These are phyloP conservation scores for Rubroboletus satanas DNA, from an alignment of 768 basidiomycete species.

Conservation along the genomic window DNA sequence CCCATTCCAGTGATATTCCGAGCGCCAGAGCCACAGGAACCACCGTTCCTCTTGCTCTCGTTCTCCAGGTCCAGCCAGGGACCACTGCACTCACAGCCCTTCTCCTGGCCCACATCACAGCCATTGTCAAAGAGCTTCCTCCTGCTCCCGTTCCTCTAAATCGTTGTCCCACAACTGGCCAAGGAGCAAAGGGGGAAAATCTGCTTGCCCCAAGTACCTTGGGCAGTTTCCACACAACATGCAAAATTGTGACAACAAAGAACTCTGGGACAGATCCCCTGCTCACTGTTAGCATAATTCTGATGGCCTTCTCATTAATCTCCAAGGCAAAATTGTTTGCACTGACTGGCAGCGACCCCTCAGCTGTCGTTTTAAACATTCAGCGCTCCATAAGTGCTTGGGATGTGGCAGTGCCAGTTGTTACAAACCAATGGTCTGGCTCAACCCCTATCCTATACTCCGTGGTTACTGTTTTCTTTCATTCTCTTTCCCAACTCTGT, in stretches of 20 bases:
- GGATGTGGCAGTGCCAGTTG: fast-evolving
- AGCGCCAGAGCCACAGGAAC: no score
- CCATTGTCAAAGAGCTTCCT: neutral
- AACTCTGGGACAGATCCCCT: no score
- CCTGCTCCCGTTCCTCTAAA: neutral
- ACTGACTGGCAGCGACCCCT: neutral
- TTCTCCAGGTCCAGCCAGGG: no score
- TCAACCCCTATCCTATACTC: no score
- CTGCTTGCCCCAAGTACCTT: neutral
- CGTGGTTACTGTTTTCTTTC: no score
- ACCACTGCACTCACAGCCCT: neutral
- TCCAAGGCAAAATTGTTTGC: neutral
- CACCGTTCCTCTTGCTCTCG: no score
- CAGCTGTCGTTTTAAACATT: neutral
- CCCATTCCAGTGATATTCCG: no score
- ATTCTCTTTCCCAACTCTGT: no score
- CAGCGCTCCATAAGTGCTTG: neutral
- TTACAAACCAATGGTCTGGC: no score
- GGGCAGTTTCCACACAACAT: neutral
- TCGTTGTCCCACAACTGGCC: neutral
- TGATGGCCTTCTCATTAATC: neutral
- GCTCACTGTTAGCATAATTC: neutral
- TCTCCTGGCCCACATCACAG: neutral
- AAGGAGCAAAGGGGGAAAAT: neutral
- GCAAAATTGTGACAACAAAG: neutral